Base-by-base conservation (phyloP, 1,284 basidiomycete genomes). In the Phylloboletellus chloephorus region DNA sequence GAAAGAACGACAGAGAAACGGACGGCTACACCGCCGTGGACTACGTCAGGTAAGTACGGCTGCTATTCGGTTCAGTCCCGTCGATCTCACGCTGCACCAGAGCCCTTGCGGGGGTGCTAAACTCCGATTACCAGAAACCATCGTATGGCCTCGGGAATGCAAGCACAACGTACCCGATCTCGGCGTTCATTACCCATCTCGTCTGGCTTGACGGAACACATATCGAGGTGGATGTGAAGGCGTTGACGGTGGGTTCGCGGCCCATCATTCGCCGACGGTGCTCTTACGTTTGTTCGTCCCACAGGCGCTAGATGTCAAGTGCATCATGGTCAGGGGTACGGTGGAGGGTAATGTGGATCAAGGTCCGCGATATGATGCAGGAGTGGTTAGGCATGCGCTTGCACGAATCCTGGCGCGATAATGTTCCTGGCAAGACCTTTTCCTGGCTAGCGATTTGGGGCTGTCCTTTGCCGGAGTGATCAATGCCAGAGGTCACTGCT, bases 1-100 rank as follows among this genome's bases (percentile, higher is more conserved):
- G 81, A 11, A 75, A 73, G 46, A 93, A 93, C 52, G 95, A 98
- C 60, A 75, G 95, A 44, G 95, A 98, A 63, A 97, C 94, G 0
- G 73, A 78, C 7, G 87, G 79, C 1, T 95, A 95, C 62, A 76
- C 74, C 2, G 93, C 90, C 0, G 67, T 78, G 10, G 90, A 96
- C 61, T 96, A 95, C 57, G 76, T 96, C 48, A 67, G 67, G 84
- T 89, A 50, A 52, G 51, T 32, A 28, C 66, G 54, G 13, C 28
- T 31, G 24, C 39, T 34, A 20, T 19, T 35, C 31, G 29, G 13
- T 34, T 22, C 26, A 29, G 29, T 37, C 38, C 21, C 6, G 6
- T 35, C 36, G 11, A 38, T 49, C 41, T 45, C 37, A 41, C 48
- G 26, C 37, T 44, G 41, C 23, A 43, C 21, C 50, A 87, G 83